Conservation (phyloP, 495 filamentous ascomycete genomes). For the Clohesyomyces aquaticus region DNA sequence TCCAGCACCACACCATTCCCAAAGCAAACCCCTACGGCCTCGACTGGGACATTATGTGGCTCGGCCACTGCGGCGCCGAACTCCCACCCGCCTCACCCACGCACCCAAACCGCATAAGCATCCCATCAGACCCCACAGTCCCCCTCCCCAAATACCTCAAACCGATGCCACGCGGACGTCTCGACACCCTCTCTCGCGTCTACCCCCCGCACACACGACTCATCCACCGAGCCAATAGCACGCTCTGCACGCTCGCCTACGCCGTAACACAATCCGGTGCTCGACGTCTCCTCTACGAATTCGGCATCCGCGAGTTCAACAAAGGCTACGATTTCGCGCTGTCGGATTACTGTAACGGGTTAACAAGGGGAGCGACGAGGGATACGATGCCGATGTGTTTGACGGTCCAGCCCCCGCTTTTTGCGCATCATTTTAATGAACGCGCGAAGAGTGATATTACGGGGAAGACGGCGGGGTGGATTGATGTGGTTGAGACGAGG, state of each 20-base stretch:
- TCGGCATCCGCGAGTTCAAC: conserved; percentile 50
- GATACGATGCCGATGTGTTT: conserved; percentile 47
- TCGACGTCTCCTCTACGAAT: conserved; percentile 55
- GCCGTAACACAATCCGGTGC: conserved; percentile 59
- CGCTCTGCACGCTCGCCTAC: conserved; percentile 59
- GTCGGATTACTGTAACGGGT: conserved; percentile 51
- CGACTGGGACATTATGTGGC: conserved; percentile 52
- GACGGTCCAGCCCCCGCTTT: conserved; percentile 53
- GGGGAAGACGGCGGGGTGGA: conserved; percentile 38
- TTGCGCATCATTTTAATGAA: conserved; percentile 51
- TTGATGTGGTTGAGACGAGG: conserved; percentile 48
- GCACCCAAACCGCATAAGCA: conserved; percentile 31
- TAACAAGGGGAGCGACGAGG: conserved; percentile 20
- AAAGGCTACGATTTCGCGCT: conserved; percentile 56
- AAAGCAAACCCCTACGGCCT: conserved; percentile 55
- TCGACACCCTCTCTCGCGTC: conserved; percentile 20
- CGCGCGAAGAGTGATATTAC: conserved; percentile 52
- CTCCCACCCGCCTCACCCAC: conserved; percentile 31
- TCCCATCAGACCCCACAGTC: conserved; percentile 38
- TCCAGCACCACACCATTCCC: not conserved
- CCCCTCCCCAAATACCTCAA: conserved; percentile 35
- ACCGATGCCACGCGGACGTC: conserved; percentile 14
- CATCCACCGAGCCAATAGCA: conserved; percentile 51
- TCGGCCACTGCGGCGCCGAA: conserved; percentile 40
- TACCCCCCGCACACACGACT: conserved; percentile 47